These are phyloP conservation scores for Barnettozyma hawaiiensis DNA, from an alignment of 1,139 yeast species.

Conservation along the genomic window DNA sequence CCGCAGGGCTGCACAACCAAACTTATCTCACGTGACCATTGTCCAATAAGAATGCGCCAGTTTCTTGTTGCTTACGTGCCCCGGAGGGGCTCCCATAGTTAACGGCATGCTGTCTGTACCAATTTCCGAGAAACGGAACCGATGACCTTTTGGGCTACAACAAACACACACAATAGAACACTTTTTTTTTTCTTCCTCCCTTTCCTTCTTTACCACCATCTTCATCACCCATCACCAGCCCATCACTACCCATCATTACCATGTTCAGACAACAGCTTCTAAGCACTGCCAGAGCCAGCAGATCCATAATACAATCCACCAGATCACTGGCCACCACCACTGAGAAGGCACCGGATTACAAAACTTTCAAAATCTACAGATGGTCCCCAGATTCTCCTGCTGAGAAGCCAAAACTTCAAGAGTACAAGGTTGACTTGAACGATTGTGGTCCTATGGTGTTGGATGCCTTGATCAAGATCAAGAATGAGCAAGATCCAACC, in stretches of 20 bases:
- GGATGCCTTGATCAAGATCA: conserved; percentile 90
- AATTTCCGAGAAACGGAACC: conserved; percentile 20
- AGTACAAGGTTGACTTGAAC: conserved; percentile 79
- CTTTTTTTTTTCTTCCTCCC: no score
- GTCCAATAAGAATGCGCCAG: conserved; percentile 18
- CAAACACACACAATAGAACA: no score
- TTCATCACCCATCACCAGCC: not conserved
- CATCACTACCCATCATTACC: not conserved
- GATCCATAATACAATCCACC: conserved; percentile 10
- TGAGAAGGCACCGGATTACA: conserved; percentile 48
- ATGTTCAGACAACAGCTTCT: conserved; percentile 14
- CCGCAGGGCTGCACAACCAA: conserved; percentile 1
- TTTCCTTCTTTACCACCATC: no score
- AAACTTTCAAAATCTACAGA: conserved; percentile 89
- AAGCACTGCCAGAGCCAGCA: conserved; percentile 4
- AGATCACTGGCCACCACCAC: conserved; percentile 24
- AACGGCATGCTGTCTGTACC: conserved; percentile 17
- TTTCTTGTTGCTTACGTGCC: conserved; percentile 20
- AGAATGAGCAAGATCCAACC: conserved; percentile 93
- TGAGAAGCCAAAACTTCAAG: conserved; percentile 81
- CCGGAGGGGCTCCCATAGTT: conserved; percentile 17
- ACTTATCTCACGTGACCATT: not conserved
- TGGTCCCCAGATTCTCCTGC: conserved; percentile 99
- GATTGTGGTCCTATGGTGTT: conserved; percentile 97
- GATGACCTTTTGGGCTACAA: conserved; percentile 25